Conservation (phyloP, 345 rosid genomes). For the Arabis alpina region DNA sequence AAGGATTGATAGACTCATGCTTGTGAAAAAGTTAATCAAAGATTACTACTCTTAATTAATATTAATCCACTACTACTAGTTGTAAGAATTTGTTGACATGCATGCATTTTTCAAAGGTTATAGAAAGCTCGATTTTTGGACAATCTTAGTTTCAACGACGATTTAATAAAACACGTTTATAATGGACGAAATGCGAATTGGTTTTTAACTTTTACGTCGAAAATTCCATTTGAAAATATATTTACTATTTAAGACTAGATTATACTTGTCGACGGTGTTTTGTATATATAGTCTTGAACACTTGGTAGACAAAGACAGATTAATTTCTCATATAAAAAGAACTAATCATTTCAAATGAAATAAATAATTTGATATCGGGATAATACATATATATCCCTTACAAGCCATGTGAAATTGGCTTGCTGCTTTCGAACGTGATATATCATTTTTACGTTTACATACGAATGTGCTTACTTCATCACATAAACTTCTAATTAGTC, state of each 20-base stretch:
- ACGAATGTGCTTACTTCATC: slow-evolving; percentile 38
- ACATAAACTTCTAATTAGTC: neutral
- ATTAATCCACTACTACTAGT: slow-evolving; percentile 11
- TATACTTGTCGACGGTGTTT: slow-evolving; percentile 18
- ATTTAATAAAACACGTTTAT: slow-evolving; percentile 9
- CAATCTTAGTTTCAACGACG: neutral
- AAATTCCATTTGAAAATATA: neutral
- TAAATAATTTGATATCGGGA: neutral
- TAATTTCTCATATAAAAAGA: neutral
- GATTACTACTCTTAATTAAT: neutral
- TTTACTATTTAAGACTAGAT: slow-evolving; percentile 15
- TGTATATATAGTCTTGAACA: slow-evolving; percentile 6
- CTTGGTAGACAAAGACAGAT: slow-evolving; percentile 30
- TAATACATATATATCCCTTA: neutral
- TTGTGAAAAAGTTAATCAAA: slow-evolving; percentile 13
- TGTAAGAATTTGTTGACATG: slow-evolving; percentile 14
- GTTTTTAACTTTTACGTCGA: slow-evolving; percentile 14
- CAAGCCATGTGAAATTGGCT: slow-evolving; percentile 28
- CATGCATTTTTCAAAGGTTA: slow-evolving; percentile 27
- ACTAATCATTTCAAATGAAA: neutral
- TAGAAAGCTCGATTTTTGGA: neutral
- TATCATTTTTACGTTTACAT: slow-evolving; percentile 21
- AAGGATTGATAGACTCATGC: neutral
- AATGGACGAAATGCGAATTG: neutral
- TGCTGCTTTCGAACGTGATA: slow-evolving; percentile 27